These are phyloP conservation scores for Geranomyces michiganensis DNA, from an alignment of 192 early-diverging fungal species.

Conservation along the genomic window DNA sequence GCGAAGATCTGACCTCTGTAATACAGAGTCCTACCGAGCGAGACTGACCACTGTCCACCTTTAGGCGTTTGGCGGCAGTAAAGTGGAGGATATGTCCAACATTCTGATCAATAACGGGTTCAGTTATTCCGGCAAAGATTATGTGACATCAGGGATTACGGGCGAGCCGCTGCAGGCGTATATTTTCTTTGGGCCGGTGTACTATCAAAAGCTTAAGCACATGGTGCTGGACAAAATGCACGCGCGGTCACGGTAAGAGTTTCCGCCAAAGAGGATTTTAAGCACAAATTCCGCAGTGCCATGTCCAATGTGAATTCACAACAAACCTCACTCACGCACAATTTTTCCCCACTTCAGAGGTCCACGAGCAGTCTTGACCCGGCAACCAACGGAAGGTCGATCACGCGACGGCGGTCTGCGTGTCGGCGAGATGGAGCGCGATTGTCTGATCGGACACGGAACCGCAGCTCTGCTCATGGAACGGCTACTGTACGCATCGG, in stretches of 20 bases:
- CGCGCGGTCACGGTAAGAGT: conserved; percentile 76
- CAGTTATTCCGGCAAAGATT: conserved; percentile 97
- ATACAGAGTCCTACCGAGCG: too few relatives aligned
- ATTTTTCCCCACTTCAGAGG: conserved; percentile 56
- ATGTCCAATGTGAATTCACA: too few relatives aligned
- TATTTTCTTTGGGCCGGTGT: conserved; percentile 94
- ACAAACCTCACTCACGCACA: too few relatives aligned
- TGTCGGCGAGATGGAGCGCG: conserved; percentile 98
- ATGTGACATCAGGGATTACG: conserved; percentile 83
- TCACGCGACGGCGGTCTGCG: conserved; percentile 96
- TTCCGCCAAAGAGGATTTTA: too few relatives aligned
- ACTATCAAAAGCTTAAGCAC: conserved; percentile 98
- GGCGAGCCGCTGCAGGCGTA: conserved; percentile 91
- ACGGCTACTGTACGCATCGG: conserved; percentile 88
- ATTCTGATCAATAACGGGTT: conserved; percentile 92
- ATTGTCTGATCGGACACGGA: conserved; percentile 97
- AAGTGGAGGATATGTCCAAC: conserved; percentile 94
- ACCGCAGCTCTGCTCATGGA: conserved; percentile 91
- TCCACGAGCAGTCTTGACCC: conserved; percentile 86
- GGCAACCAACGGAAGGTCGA: conserved; percentile 97
- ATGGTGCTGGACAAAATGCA: conserved; percentile 99
- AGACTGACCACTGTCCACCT: too few relatives aligned
- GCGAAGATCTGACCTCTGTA: background rate
- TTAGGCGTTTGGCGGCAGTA: conserved; percentile 83
- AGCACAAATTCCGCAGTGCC: conserved; percentile 10